Evolutionary conservation across 345 rosid genomes (phyloP).

Genomic region (Boechera retrofracta): DNA sequence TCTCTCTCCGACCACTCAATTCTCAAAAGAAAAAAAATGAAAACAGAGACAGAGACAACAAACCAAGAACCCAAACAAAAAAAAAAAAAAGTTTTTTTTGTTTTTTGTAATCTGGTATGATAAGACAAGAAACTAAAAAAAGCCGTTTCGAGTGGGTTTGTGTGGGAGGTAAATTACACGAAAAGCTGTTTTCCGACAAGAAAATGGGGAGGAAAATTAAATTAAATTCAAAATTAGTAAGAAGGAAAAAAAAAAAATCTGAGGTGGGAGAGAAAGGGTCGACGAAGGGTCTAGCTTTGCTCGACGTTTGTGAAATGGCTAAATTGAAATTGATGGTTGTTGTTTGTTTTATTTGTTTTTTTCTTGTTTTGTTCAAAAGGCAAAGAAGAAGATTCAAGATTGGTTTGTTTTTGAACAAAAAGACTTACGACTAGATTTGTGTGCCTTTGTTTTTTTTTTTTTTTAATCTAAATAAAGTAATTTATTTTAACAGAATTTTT

Average conservation of each 20-base stretch:
- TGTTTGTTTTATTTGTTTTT: background rate
- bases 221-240: conserved; percentile 21
- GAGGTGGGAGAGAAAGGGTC: conserved; percentile 52
- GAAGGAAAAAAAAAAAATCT: conserved; percentile 2
- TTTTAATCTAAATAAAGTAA: conserved; percentile 33
- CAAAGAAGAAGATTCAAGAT: conserved; percentile 19
- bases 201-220: background rate
- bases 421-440: conserved; percentile 42
- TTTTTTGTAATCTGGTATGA: conserved; percentile 12
- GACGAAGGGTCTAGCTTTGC: conserved; percentile 43
- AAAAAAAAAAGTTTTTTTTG: background rate
- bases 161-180: conserved; percentile 34
- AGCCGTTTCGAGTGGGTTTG: conserved; percentile 24
- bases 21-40: background rate
- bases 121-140: conserved; percentile 15
- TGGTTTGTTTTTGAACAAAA: conserved; percentile 38
- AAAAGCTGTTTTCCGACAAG: conserved; percentile 45
- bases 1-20: conserved; percentile 25
- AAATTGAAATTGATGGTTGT: conserved; percentile 36
- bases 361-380: conserved; percentile 18
- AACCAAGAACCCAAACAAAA: background rate
- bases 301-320: conserved; percentile 28
- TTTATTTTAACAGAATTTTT: conserved; percentile 31
- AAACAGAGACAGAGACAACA: conserved; percentile 19
- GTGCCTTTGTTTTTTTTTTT: conserved; percentile 30